Base-by-base conservation (phyloP, 768 basidiomycete species). In the Russula abietina region DNA sequence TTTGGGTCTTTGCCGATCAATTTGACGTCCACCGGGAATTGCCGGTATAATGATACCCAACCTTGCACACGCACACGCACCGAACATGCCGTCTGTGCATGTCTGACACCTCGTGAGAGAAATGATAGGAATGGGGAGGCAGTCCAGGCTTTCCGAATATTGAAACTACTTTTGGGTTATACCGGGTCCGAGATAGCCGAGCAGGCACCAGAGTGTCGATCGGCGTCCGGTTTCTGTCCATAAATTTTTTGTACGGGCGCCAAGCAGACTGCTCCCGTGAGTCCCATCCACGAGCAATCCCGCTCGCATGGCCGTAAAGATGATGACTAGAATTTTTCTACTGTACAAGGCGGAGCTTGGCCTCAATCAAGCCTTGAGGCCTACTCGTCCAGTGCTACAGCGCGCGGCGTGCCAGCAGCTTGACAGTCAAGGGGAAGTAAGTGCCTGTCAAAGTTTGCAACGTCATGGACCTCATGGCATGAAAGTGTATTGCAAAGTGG, bases 321-420 rank as follows among this genome's bases (percentile, higher is more conserved):
- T 16, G 46, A 48, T 16, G 22, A 6, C 11, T 24, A 26, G 45
- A 4, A 22, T 45, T 8, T 22, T 22, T 22, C 45, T 11, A 22
- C 9, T 22, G 7, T 22, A 45, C 3, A n/a, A 11, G 45, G n/a
- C 22, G 6, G 38, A 16, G n/a, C n/a, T 45, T 45, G 45, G 45
- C 45, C n/a, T 22, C 17, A 22, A 17, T 22, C 7, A 45, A 22
- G n/a, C 4, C n/a, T 22, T 10, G 10, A 22, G 11, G 9, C 89
- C 52, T 83, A 87, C 66, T 72, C 89, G 14, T 54, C 61, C 66
- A 83, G 85, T 75, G 89, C 88, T 73, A 86, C 86, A 1, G 82
- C 24, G 24, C 24, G 14, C 22, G 11, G 48, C 24, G 9, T 16
- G 12, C 12, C 22, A 80, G 55, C 87, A 86, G 86, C 87, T 85